phyloP scores from a whole-genome alignment of 2,329 filamentous ascomycete species.

The Trichoderma afroharzianum region DNA sequence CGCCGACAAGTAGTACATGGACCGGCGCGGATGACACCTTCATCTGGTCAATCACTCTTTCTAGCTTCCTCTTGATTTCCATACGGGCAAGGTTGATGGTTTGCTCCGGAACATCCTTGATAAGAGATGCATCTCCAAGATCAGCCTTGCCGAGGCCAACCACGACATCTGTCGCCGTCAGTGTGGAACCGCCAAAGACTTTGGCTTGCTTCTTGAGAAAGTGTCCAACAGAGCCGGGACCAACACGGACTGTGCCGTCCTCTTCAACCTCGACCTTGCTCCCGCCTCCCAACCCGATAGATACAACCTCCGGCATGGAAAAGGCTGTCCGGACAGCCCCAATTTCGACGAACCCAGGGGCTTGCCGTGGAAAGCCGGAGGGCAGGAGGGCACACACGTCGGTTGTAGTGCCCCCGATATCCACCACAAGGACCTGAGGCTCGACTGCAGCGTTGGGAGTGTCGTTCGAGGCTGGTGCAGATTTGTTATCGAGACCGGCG shows the following conservation, averaged over 20 bases:
- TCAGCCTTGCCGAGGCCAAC: slow-evolving; percentile 34
- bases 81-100: slow-evolving; percentile 25
- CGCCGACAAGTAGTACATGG: slow-evolving; percentile 54
- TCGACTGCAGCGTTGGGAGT: not conserved
- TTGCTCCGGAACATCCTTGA: slow-evolving; percentile 25
- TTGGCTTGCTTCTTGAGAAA: slow-evolving; percentile 44
- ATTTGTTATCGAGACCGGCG: slow-evolving; percentile 40
- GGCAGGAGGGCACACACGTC: slow-evolving; percentile 56
- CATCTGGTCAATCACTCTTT: slow-evolving; percentile 52
- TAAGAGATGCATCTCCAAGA: slow-evolving; percentile 30
- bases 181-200: slow-evolving; percentile 50
- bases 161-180: slow-evolving; percentile 53
- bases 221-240: slow-evolving; percentile 55
- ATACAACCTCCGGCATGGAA: slow-evolving; percentile 53
- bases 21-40: slow-evolving; percentile 52
- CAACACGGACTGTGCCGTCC: slow-evolving; percentile 40
- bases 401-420: slow-evolving; percentile 59
- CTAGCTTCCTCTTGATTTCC: slow-evolving; percentile 45
- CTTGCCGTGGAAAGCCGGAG: slow-evolving; percentile 58
- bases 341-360: slow-evolving; percentile 55
- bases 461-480: slow-evolving; percentile 5
- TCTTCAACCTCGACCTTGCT: slow-evolving; percentile 29
- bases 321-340: slow-evolving; percentile 59
- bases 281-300: slow-evolving; percentile 56
- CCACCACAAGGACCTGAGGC: slow-evolving; percentile 47